Percentiles rank a stretch among this genome's conserved stretches.
Conservation (phyloP, 352 stramenopile species). For the Peronospora destructor region DNA sequence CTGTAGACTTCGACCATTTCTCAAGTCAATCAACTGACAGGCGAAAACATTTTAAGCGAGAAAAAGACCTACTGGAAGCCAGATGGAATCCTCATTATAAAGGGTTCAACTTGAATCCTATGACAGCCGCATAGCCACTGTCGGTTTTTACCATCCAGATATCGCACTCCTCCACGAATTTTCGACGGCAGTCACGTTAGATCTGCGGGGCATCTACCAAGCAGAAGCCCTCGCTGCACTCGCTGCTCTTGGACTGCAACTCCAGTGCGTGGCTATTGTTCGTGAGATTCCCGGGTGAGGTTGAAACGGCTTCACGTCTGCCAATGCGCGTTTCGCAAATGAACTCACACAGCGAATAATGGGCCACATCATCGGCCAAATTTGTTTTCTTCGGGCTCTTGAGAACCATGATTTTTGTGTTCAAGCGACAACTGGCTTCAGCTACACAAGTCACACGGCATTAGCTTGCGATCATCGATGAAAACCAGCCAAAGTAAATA, state of each 20-base stretch:
- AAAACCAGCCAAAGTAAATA: not conserved
- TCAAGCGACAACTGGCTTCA: constrained; percentile 56
- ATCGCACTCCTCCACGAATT: not conserved
- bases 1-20: no score
- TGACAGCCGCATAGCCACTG: no score
- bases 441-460: constrained; percentile 26
- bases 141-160: not conserved
- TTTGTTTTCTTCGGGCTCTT: constrained; percentile 54
- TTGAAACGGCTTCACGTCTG: constrained; percentile 16
- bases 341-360: constrained; percentile 70
- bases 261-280: constrained; percentile 30
- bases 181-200: constrained; percentile 19
- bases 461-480: constrained; percentile 8
- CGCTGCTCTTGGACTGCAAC: constrained; percentile 59
- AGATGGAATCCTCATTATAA: constrained; percentile 20
- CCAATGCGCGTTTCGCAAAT: constrained; percentile 63
- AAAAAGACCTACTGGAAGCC: constrained; percentile 15
- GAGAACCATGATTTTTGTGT: constrained; percentile 80
- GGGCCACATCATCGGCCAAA: constrained; percentile 37
- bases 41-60: not conserved
- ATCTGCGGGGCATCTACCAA: constrained; percentile 64
- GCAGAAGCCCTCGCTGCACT: constrained; percentile 75
- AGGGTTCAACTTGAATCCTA: no score
- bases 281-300: constrained; percentile 27
- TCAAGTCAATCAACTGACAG: no score